phyloP scores from a whole-genome alignment of 2,329 filamentous ascomycete genomes.

The Penicillium sp. region DNA sequence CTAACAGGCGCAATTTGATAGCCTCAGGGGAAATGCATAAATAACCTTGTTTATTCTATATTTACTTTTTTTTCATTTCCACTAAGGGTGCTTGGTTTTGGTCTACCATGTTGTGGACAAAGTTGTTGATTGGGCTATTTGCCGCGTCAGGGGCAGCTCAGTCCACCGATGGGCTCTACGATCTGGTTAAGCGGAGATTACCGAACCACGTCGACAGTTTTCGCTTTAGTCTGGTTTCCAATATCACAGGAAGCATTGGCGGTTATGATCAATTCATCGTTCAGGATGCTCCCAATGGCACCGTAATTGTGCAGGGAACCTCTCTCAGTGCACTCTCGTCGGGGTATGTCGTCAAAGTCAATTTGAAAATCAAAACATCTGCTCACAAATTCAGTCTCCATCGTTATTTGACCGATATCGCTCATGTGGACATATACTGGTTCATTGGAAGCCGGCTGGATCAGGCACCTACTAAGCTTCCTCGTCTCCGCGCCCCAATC shows the following conservation, averaged over 20 bases:
- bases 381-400: conserved; percentile 32
- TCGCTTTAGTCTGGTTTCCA: conserved; percentile 17
- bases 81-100: neutral
- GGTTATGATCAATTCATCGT: conserved; percentile 25
- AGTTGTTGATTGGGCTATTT: conserved; percentile 9
- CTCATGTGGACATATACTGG: conserved; percentile 51
- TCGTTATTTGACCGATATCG: conserved; percentile 43
- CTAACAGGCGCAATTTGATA: neutral
- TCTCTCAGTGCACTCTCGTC: conserved; percentile 35
- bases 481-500: conserved; percentile 33
- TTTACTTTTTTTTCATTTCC: neutral
- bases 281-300: conserved; percentile 21
- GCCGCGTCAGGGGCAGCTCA: conserved; percentile 4
- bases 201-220: conserved; percentile 23
- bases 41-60: neutral
- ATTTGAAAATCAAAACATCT: neutral
- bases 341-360: conserved; percentile 27
- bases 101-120: conserved; percentile 10
- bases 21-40: neutral
- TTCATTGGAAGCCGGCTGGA: conserved; percentile 46
- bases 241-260: neutral
- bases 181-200: conserved; percentile 25
- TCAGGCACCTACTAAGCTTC: conserved; percentile 30
- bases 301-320: conserved; percentile 34
- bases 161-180: conserved; percentile 24